Base-by-base conservation (phyloP, 1,139 yeast species). In the Suhomyces atakaporum region DNA sequence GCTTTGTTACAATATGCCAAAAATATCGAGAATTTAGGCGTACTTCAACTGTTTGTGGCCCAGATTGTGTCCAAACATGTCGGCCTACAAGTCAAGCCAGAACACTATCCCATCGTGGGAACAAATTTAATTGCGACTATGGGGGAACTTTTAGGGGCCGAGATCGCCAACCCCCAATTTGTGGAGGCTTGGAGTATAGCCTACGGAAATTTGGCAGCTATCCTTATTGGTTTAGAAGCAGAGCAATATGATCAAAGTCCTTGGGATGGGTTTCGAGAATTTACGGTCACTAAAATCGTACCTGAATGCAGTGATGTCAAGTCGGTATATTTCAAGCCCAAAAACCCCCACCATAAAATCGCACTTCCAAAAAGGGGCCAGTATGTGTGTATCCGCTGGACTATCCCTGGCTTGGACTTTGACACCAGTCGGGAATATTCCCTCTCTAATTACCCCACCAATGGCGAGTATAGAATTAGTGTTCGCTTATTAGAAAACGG, bases 81-180 rank as follows among this genome's bases (percentile, higher is more conserved):
- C 43, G 84, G 86, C 31, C 62, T 82, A 41, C 78, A 75, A 50
- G 71, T 83, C 29, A 57, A 60, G 40, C 77, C 88, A 3, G 83
- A 77, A 39, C 86, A 81, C 40, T 83, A 83, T 49, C 78, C 81
- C 12, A 68, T 79, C 44, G 88, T 83, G 25, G 89, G 88, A 22
- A 54, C 60, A 28, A 69, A 73, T 47, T 61, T 83, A 23, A 56
- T 82, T 29, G 64, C 62, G 19, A 77, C 87, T 14, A 73, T 83
- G 62, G 56, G 61, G 33, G 72, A 73, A 40, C 69, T 79, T 31
- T 62, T 82, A 27, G 88, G 88, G 8, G 64, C 63, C 22, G 74
- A 69, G 22, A 66, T 69, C 18, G 86, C 85, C 15, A 77, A 79
- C 15, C 69, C 67, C 2, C 79, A 69, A 26, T 77, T 83, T 42